phyloP scores from a whole-genome alignment of 108 stramenopile species.

The Cyclotella cryptica region DNA sequence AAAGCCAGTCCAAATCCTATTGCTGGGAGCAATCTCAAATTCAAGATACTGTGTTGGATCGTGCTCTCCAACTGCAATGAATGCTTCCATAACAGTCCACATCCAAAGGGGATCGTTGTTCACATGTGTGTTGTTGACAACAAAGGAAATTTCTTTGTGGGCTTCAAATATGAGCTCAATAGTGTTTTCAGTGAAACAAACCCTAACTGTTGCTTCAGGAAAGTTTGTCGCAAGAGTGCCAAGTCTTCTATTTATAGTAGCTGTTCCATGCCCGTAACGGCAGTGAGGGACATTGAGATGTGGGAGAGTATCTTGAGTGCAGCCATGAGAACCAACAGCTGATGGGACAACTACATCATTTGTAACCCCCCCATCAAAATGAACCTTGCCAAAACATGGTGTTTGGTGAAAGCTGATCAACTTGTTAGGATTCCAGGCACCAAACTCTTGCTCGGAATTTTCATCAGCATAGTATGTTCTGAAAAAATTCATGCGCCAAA shows the following conservation, averaged over 20 bases:
- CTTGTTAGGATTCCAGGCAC: conserved; percentile 12
- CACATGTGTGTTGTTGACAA: neutral
- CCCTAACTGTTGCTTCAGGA: neutral
- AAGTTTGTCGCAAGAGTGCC: neutral
- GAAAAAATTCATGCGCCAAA: conserved; percentile 9
- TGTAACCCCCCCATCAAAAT: neutral
- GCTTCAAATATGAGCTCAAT: neutral
- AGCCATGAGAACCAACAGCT: neutral
- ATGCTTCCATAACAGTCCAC: conserved; percentile 14
- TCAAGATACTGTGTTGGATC: conserved; percentile 1
- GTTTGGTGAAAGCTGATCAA: conserved; percentile 5
- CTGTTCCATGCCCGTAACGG: neutral
- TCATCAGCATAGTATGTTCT: neutral
- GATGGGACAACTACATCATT: neutral
- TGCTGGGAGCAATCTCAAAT: conserved; percentile 7
- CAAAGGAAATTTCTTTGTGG: neutral
- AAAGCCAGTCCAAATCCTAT: neutral
- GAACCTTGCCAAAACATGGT: conserved; percentile 1
- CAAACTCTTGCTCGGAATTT: conserved; percentile 8
- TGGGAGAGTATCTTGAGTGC: neutral
- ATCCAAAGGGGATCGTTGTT: conserved; percentile 3
- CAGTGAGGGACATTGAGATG: neutral
- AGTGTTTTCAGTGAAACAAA: neutral
- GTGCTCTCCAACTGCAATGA: conserved; percentile 10
- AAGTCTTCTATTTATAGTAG: conserved; percentile 4